Evolutionary conservation across 345 rosid genomes (phyloP).

Genomic region (Syzygium jambos): DNA sequence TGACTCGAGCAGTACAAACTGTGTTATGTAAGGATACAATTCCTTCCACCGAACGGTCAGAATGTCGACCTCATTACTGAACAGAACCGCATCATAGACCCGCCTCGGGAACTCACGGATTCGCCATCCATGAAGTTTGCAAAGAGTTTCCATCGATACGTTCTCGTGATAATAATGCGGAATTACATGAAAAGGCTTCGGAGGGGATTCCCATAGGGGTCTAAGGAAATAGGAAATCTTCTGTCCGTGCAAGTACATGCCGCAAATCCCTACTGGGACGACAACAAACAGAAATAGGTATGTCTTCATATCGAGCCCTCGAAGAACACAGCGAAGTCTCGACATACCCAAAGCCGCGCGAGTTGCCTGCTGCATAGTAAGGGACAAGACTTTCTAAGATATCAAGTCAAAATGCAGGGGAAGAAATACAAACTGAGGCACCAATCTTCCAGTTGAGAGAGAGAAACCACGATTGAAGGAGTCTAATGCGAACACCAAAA

Average conservation of each 20-base stretch:
- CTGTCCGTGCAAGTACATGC: slow-evolving; percentile 8
- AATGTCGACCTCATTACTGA: slow-evolving; percentile 24
- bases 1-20: slow-evolving; percentile 25
- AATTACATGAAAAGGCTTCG: slow-evolving; percentile 9
- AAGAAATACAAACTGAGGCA: not conserved
- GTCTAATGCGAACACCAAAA: not conserved
- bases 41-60: slow-evolving; percentile 24
- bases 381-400: not conserved
- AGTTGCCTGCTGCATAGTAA: slow-evolving; percentile 17
- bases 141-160: slow-evolving; percentile 20
- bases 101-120: slow-evolving; percentile 20
- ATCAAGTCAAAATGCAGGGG: not conserved
- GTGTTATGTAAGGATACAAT: slow-evolving; percentile 16
- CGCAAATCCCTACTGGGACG: not conserved
- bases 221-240: slow-evolving; percentile 14
- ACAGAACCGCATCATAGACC: slow-evolving; percentile 22
- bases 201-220: slow-evolving; percentile 17
- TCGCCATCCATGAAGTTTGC: slow-evolving; percentile 25
- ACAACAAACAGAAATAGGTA: not conserved
- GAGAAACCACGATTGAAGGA: not conserved
- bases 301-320: slow-evolving; percentile 28
- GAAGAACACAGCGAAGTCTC: slow-evolving; percentile 35
- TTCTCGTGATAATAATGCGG: slow-evolving; percentile 22
- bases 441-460: not conserved
- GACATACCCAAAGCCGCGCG: slow-evolving; percentile 27